Percentiles rank a stretch among this genome's conserved stretches.
Evolutionary conservation across 805 yeast genomes (phyloP).

Genomic region (Priceomyces castillae): DNA sequence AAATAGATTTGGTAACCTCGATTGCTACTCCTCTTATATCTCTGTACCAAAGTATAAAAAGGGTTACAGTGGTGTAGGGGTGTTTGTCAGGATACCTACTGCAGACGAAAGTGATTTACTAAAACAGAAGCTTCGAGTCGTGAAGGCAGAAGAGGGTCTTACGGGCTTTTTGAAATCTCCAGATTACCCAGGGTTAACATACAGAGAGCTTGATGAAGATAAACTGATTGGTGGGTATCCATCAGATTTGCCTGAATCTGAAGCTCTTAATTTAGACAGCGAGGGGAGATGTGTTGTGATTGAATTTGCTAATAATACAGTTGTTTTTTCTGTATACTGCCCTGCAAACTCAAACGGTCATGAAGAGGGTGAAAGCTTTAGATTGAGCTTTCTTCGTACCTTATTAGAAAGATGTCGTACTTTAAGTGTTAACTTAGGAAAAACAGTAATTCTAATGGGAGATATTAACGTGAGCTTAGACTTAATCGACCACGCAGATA

Average conservation of each 20-base stretch:
- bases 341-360: conserved; percentile 85
- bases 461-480: conserved; percentile 84
- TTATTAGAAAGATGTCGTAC: conserved; percentile 61
- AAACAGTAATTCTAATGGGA: conserved; percentile 78
- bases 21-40: conserved; percentile 62
- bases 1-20: conserved; percentile 49
- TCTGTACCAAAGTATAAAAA: conserved; percentile 64
- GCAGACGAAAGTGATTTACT: conserved; percentile 38
- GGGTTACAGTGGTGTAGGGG: conserved; percentile 92
- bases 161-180: conserved; percentile 56
- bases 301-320: conserved; percentile 63
- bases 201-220: conserved; percentile 20
- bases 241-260: conserved; percentile 27
- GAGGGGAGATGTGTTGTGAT: conserved; percentile 82
- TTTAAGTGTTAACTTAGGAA: conserved; percentile 52
- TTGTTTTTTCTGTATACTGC: conserved; percentile 71
- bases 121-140: conserved; percentile 46
- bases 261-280: conserved; percentile 55
- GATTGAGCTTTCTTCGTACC: conserved; percentile 55
- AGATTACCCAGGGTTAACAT: conserved; percentile 8
- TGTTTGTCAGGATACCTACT: conserved; percentile 60
- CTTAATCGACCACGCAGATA: conserved; percentile 78
- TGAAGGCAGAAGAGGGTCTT: conserved; percentile 86
- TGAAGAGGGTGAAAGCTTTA: conserved; percentile 59
- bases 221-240: conserved; percentile 73